These are phyloP conservation scores for Nitzschia putrida DNA, from an alignment of 108 stramenopile genomes.

Conservation along the genomic window DNA sequence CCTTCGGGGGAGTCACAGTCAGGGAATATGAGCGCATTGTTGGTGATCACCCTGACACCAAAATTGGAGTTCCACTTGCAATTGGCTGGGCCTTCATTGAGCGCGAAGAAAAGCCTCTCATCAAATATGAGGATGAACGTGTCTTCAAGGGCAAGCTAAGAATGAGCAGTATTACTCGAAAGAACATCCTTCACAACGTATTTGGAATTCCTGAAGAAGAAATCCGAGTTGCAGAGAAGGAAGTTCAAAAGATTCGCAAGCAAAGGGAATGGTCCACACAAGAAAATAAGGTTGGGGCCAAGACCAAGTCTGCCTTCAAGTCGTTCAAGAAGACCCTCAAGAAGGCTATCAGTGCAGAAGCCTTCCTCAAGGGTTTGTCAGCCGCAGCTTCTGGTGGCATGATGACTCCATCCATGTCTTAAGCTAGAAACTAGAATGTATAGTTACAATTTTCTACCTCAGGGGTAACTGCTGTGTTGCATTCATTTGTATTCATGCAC, in stretches of 20 bases:
- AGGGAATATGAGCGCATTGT: slow-evolving; percentile 57
- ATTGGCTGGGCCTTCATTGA: slow-evolving; percentile 64
- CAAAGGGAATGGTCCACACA: slow-evolving; percentile 21
- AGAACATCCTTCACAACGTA: slow-evolving; percentile 48
- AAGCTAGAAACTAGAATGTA: too few relatives aligned
- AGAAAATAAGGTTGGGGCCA: slow-evolving; percentile 16
- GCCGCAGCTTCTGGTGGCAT: slow-evolving; percentile 25
- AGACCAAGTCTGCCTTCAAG: slow-evolving; percentile 24
- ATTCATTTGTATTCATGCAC: too few relatives aligned
- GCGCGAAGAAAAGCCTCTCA: slow-evolving; percentile 27
- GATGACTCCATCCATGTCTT: not conserved
- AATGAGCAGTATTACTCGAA: slow-evolving; percentile 45
- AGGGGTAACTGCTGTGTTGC: too few relatives aligned
- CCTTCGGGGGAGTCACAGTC: slow-evolving; percentile 40
- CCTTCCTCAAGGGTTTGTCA: slow-evolving; percentile 34
- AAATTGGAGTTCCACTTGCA: slow-evolving; percentile 55
- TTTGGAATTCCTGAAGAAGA: slow-evolving; percentile 48
- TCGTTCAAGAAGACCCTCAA: slow-evolving; percentile 2
- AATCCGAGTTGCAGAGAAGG: slow-evolving; percentile 38
- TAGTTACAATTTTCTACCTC: too few relatives aligned
- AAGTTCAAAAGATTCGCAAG: slow-evolving; percentile 38
- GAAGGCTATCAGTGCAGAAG: slow-evolving; percentile 18
- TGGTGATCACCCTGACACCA: slow-evolving; percentile 58
- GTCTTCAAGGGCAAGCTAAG: slow-evolving; percentile 30
- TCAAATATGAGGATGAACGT: slow-evolving; percentile 53